phyloP scores from a whole-genome alignment of 2,329 filamentous ascomycete genomes.

The Pseudocercospora macadamiae region DNA sequence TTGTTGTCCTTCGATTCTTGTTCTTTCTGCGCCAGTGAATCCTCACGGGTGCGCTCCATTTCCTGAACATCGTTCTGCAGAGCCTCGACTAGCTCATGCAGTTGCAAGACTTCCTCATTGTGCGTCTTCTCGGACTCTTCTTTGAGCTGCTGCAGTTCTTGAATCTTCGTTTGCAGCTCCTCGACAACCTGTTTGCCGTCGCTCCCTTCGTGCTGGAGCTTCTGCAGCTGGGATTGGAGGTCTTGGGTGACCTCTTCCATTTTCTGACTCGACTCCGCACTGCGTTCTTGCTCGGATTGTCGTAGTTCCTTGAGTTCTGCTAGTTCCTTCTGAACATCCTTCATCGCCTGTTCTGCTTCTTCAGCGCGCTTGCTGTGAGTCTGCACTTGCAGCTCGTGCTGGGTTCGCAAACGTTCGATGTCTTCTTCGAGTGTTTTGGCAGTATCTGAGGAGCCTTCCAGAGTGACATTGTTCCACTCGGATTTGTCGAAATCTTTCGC shows the following conservation, averaged over 20 bases:
- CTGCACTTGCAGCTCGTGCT: constrained; percentile 22
- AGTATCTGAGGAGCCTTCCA: constrained; percentile 15
- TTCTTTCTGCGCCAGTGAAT: constrained; percentile 18
- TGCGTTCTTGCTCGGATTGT: constrained; percentile 11
- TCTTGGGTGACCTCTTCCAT: constrained; percentile 17
- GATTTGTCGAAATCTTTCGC: constrained; percentile 19
- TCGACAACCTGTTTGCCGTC: constrained; percentile 25
- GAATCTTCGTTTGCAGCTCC: constrained; percentile 20
- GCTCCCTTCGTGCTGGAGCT: constrained; percentile 28
- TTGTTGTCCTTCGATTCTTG: constrained; percentile 10
- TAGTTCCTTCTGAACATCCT: constrained; percentile 21
- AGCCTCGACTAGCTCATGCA: constrained; percentile 16
- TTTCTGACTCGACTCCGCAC: constrained; percentile 16
- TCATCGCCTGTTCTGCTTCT: constrained; percentile 9
- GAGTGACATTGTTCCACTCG: constrained; percentile 13
- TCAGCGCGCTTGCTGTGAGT: constrained; percentile 14
- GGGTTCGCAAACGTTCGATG: constrained; percentile 15
- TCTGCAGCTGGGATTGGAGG: constrained; percentile 27
- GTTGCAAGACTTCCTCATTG: constrained; percentile 15
- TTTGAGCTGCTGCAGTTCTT: constrained; percentile 21
- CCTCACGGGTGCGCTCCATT: constrained; percentile 12
- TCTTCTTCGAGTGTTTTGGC: constrained; percentile 23
- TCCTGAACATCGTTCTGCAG: constrained; percentile 18
- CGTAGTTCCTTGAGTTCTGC: constrained; percentile 19
- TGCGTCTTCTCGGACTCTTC: constrained; percentile 20